Evolutionary conservation across 2,329 filamentous ascomycete species (phyloP).

Genomic region (Nemania sp.): DNA sequence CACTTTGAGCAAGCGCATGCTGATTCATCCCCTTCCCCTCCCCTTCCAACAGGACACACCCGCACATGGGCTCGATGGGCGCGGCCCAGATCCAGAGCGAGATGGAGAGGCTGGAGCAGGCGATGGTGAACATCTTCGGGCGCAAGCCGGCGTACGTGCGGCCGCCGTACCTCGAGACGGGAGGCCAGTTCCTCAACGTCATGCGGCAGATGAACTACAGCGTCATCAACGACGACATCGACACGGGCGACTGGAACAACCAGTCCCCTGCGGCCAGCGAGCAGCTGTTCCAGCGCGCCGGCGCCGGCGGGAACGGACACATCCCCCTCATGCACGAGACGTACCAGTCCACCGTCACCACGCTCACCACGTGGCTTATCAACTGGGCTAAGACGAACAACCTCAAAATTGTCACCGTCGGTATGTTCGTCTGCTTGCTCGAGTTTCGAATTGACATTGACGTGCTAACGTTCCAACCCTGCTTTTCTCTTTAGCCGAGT

Average conservation of each 20-base stretch:
- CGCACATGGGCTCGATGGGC: slow-evolving; percentile 48
- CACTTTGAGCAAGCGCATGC: no score
- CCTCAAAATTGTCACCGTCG: slow-evolving; percentile 55
- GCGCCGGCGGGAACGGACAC: slow-evolving; percentile 52
- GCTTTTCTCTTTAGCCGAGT: slow-evolving; percentile 47
- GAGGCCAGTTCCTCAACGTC: slow-evolving; percentile 48
- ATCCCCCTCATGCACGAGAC: slow-evolving; percentile 63
- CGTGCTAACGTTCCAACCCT: slow-evolving; percentile 11
- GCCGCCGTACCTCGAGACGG: slow-evolving; percentile 54
- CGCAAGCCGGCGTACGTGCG: slow-evolving; percentile 56
- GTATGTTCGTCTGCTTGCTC: slow-evolving; percentile 43
- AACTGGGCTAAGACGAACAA: slow-evolving; percentile 55
- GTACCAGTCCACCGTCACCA: slow-evolving; percentile 53
- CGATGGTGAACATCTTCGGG: slow-evolving; percentile 55
- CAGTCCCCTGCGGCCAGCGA: slow-evolving; percentile 55
- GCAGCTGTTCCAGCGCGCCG: slow-evolving; percentile 53
- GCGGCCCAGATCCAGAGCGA: slow-evolving; percentile 48
- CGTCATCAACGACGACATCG: slow-evolving; percentile 64
- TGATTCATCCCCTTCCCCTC: not conserved
- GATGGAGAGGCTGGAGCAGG: slow-evolving; percentile 56
- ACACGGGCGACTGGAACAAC: slow-evolving; percentile 65
- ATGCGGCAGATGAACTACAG: slow-evolving; percentile 59
- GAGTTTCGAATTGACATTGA: not conserved
- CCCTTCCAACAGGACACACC: slow-evolving; percentile 47
- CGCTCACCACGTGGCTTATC: slow-evolving; percentile 55